phyloP scores from a whole-genome alignment of 1,284 basidiomycete species.

The Pseudozyma thailandica region DNA sequence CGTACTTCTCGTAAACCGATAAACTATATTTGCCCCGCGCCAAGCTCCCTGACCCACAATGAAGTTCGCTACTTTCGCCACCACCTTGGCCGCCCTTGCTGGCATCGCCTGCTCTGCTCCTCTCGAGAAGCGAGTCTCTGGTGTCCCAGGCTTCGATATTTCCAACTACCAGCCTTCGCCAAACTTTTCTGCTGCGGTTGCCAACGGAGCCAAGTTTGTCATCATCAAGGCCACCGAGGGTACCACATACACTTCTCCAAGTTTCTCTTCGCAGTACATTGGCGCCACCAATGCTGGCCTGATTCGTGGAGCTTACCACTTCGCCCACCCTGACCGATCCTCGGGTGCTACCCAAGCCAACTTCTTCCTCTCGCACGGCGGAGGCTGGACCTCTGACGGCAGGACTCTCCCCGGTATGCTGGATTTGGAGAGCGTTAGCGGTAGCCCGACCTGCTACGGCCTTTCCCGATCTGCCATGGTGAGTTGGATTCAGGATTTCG shows the following conservation, averaged over 20 bases:
- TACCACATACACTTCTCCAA: constrained; percentile 69
- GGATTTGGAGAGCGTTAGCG: constrained; percentile 35
- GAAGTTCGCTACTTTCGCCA: constrained; percentile 18
- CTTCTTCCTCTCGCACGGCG: constrained; percentile 75
- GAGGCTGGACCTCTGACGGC: constrained; percentile 64
- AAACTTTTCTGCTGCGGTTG: constrained; percentile 73
- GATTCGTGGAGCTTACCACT: constrained; percentile 75
- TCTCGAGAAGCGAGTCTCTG: constrained; percentile 44
- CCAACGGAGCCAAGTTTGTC: constrained; percentile 74
- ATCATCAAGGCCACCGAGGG: constrained; percentile 80
- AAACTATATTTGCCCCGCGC: no score
- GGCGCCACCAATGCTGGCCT: constrained; percentile 74
- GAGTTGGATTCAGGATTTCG: constrained; percentile 72
- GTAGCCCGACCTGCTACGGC: constrained; percentile 72
- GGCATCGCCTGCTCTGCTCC: constrained; percentile 16
- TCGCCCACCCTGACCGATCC: constrained; percentile 71
- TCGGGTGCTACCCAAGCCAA: constrained; percentile 74
- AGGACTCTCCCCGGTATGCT: constrained; percentile 59
- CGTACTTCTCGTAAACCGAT: no score
- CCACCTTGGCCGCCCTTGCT: constrained; percentile 3
- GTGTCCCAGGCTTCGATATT: constrained; percentile 69
- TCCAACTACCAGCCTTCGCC: constrained; percentile 73
- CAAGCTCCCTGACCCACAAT: no score
- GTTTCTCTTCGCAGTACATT: constrained; percentile 72
- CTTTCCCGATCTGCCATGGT: constrained; percentile 74